Conservation (phyloP, 1,139 yeast species). For the Sugiyamaella paludigena region DNA sequence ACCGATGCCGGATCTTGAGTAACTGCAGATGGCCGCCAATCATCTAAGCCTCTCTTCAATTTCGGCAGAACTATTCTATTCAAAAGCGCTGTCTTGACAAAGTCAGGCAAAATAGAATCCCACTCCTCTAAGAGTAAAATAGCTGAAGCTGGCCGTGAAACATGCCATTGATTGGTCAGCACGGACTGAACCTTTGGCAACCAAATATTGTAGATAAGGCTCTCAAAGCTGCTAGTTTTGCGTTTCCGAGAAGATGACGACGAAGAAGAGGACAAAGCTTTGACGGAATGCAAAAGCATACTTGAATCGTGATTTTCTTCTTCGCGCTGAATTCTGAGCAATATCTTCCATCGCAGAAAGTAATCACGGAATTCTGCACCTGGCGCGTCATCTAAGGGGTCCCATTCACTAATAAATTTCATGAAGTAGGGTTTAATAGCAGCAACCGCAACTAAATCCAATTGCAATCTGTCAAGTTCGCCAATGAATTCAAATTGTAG, state of each 20-base stretch:
- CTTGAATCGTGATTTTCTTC: no score
- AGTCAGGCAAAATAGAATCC: constrained; percentile 41
- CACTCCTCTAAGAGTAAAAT: constrained; percentile 43
- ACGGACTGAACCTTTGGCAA: constrained; percentile 35
- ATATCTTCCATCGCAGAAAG: constrained; percentile 31
- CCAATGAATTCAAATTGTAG: constrained; percentile 29
- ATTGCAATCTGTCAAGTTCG: constrained; percentile 22
- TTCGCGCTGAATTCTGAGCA: constrained; percentile 21
- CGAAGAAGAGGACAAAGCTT: no score
- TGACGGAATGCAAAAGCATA: no score
- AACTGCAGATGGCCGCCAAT: constrained; percentile 38
- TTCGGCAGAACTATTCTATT: constrained; percentile 40
- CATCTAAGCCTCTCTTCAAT: constrained; percentile 35
- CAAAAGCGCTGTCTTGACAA: constrained; percentile 35
- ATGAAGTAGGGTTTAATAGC: constrained; percentile 32
- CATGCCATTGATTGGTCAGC: constrained; percentile 39
- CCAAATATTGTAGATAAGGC: constrained; percentile 41
- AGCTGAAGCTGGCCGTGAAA: constrained; percentile 30
- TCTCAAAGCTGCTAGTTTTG: constrained; percentile 31
- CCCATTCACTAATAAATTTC: constrained; percentile 38
- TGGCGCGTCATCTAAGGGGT: constrained; percentile 35
- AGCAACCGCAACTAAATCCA: constrained; percentile 36
- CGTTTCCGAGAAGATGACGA: not conserved
- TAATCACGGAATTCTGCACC: constrained; percentile 30
- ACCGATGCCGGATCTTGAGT: constrained; percentile 1